A percentile compares a stretch with the other conserved stretches of the same genome.
These are phyloP conservation scores for Bacidia gigantensis DNA, from an alignment of 495 filamentous ascomycete genomes.

Conservation along the genomic window DNA sequence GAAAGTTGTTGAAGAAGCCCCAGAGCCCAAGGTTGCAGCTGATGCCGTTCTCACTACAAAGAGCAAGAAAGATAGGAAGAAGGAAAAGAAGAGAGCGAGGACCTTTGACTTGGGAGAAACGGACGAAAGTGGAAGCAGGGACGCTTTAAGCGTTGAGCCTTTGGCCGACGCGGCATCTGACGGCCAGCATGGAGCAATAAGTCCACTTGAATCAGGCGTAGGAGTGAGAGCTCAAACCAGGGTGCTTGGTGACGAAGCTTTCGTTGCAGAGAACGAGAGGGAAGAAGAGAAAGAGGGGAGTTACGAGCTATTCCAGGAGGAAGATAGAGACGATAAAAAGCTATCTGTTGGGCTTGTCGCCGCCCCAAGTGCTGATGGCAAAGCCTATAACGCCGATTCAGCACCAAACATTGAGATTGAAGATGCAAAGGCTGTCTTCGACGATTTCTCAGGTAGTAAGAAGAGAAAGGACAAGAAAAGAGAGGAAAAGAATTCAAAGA, in stretches of 20 bases:
- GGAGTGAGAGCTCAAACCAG: neutral
- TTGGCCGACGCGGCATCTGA: no score
- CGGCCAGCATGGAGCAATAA: no score
- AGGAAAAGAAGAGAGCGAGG: neutral
- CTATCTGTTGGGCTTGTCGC: neutral
- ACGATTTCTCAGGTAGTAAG: neutral
- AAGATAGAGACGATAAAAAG: no score
- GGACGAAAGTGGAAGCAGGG: neutral
- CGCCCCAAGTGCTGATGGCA: neutral
- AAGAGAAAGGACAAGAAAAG: neutral
- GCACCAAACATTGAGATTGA: neutral
- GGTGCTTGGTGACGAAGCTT: neutral
- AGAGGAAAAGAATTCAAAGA: neutral
- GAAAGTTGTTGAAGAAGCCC: no score
- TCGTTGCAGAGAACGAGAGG: neutral
- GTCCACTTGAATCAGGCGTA: no score
- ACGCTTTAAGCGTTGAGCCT: neutral
- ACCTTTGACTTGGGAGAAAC: neutral
- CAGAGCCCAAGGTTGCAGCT: no score
- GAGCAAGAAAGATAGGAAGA: neutral
- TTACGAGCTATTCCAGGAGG: no score
- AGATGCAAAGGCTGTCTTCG: neutral
- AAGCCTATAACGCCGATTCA: neutral
- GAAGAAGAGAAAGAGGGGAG: no score
- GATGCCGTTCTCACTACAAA: neutral